Evolutionary conservation across 345 rosid species (phyloP).

Genomic region (Moricandia arvensis): DNA sequence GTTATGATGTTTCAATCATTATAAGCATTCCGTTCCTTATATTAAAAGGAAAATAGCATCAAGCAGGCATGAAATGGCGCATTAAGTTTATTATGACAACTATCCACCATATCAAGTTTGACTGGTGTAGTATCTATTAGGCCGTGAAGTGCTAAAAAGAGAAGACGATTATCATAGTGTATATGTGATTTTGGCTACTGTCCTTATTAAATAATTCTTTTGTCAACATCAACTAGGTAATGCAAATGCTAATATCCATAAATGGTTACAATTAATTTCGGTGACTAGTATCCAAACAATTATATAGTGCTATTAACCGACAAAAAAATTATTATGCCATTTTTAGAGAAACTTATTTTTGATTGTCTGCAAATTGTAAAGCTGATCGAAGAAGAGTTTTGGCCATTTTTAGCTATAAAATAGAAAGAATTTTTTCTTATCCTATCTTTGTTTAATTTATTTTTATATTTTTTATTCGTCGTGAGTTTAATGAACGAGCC

Average conservation of each 20-base stretch:
- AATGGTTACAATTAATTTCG: not conserved
- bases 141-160: not conserved
- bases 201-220: not conserved
- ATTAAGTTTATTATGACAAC: not conserved
- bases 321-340: not conserved
- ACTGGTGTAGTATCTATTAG: constrained; percentile 9
- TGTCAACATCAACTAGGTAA: not conserved
- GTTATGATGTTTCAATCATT: not conserved
- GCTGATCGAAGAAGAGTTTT: too few relatives aligned
- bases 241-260: not conserved
- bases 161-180: not conserved
- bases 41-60: constrained; percentile 2
- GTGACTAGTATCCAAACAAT: not conserved
- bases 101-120: constrained; percentile 9
- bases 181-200: not conserved
- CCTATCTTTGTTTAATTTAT: too few relatives aligned
- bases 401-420: too few relatives aligned
- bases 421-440: too few relatives aligned
- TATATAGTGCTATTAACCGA: not conserved
- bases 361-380: too few relatives aligned
- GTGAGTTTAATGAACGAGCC: too few relatives aligned
- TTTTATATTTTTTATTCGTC: too few relatives aligned
- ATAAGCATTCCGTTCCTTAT: not conserved
- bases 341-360: not conserved
- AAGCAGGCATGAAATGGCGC: constrained; percentile 23